Conservation (phyloP, 2,329 filamentous ascomycete species). For the Fusarium albidum region DNA sequence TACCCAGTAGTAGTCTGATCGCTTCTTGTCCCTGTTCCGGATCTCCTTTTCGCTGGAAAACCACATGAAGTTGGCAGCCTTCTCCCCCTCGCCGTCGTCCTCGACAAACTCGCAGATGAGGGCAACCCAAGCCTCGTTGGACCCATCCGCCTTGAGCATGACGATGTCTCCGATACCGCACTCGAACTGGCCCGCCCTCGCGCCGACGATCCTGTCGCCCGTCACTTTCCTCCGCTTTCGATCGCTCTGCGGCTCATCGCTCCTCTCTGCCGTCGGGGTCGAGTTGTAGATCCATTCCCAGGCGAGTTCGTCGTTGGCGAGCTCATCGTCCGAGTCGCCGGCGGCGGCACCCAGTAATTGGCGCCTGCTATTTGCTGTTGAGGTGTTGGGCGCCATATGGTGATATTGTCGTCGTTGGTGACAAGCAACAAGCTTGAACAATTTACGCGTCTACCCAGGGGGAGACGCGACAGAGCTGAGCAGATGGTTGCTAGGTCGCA, state of each 20-base stretch:
- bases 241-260: slow-evolving; percentile 41
- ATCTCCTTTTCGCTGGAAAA: slow-evolving; percentile 93
- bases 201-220: slow-evolving; percentile 73
- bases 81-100: slow-evolving; percentile 70
- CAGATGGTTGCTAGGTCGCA: slow-evolving; percentile 30
- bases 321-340: slow-evolving; percentile 88
- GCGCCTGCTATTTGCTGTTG: slow-evolving; percentile 28
- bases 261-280: slow-evolving; percentile 41
- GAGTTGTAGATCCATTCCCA: slow-evolving; percentile 81
- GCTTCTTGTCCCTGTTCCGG: slow-evolving; percentile 81
- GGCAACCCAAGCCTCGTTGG: slow-evolving; percentile 90
- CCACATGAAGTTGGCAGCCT: slow-evolving; percentile 92
- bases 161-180: slow-evolving; percentile 85
- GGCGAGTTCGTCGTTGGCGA: slow-evolving; percentile 73
- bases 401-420: slow-evolving; percentile 18
- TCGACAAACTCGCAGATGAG: slow-evolving; percentile 85
- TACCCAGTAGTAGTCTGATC: slow-evolving; percentile 79
- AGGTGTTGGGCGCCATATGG: slow-evolving; percentile 40
- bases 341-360: slow-evolving; percentile 10
- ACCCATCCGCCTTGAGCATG: slow-evolving; percentile 85
- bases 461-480: slow-evolving; percentile 40
- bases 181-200: slow-evolving; percentile 81
- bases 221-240: slow-evolving; percentile 47
- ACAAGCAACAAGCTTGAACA: slow-evolving; percentile 3
- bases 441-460: slow-evolving; percentile 43